phyloP scores from a whole-genome alignment of 148 eudicot species.

The Talinum fruticosum region DNA sequence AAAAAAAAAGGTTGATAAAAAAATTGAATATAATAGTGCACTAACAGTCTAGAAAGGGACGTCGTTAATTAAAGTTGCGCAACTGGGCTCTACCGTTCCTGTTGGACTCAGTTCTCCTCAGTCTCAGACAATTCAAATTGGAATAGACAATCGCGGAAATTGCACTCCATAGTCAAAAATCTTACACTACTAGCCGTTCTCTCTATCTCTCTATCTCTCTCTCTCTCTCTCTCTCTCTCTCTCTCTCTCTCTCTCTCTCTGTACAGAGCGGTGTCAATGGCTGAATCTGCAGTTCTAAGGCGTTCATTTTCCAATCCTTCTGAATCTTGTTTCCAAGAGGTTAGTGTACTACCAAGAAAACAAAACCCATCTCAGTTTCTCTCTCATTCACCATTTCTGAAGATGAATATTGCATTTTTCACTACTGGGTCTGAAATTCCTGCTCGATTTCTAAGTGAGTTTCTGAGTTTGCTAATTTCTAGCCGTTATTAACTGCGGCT shows the following conservation, averaged over 20 bases:
- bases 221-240: constrained; percentile 1
- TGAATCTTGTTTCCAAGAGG: constrained; percentile 30
- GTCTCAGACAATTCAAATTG: neutral
- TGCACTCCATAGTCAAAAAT: constrained; percentile 5
- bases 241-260: constrained; percentile 7
- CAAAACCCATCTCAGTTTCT: neutral
- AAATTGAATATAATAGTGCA: too few species aligned
- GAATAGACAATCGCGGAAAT: neutral
- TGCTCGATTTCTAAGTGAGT: neutral
- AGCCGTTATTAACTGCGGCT: neutral
- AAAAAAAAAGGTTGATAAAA: too few species aligned
- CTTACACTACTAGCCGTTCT: neutral
- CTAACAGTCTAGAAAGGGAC: neutral
- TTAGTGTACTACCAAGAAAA: constrained; percentile 14
- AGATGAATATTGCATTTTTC: neutral
- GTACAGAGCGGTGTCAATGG: constrained; percentile 26
- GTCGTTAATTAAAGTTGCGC: neutral
- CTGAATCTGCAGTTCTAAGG: constrained; percentile 38
- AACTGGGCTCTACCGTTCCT: neutral
- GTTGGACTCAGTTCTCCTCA: neutral
- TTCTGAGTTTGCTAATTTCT: constrained; percentile 1
- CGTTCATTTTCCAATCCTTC: constrained; percentile 49
- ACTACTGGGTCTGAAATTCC: neutral
- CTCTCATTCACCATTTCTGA: neutral
- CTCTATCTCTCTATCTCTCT: neutral